Evolutionary conservation across 495 filamentous ascomycete species (phyloP).

Genomic region (Tuber umbilicatum): DNA sequence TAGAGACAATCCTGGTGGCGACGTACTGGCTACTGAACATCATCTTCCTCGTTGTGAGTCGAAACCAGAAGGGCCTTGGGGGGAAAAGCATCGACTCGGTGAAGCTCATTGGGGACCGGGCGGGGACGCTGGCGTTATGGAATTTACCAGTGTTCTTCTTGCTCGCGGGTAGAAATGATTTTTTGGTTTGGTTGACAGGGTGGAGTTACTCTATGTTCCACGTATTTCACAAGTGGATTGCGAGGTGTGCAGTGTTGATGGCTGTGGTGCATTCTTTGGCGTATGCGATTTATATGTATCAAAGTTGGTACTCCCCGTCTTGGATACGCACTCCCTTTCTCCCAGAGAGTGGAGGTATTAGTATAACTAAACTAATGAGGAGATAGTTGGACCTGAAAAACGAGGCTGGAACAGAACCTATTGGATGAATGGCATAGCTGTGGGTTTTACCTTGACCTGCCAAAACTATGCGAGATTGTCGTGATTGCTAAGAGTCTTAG

Average conservation of each 20-base stretch:
- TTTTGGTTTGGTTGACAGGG: constrained; percentile 52
- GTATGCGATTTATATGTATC: constrained; percentile 40
- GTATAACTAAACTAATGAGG: background rate
- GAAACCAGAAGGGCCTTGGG: constrained; percentile 3
- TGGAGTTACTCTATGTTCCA: constrained; percentile 54
- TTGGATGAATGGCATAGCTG: constrained; percentile 41
- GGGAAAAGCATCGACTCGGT: constrained; percentile 11
- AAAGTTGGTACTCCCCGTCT: constrained; percentile 23
- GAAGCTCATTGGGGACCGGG: constrained; percentile 49
- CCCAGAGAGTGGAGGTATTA: background rate
- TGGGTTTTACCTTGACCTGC: constrained; percentile 17
- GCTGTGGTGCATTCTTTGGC: constrained; percentile 48
- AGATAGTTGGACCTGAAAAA: constrained; percentile 29
- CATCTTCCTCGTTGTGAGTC: constrained; percentile 26
- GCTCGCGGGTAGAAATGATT: constrained; percentile 53
- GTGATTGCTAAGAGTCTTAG: constrained; percentile 35
- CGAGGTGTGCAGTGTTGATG: constrained; percentile 51
- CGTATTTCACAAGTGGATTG: constrained; percentile 54
- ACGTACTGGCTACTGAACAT: constrained; percentile 39
- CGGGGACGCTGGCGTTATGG: constrained; percentile 50
- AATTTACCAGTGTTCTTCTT: constrained; percentile 52
- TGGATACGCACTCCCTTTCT: background rate
- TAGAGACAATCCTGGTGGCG: constrained; percentile 32
- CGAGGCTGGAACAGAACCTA: constrained; percentile 32
- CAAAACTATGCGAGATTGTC: constrained; percentile 4